These are phyloP conservation scores for Talaromyces stipitatus DNA, from an alignment of 495 filamentous ascomycete genomes.

Conservation along the genomic window DNA sequence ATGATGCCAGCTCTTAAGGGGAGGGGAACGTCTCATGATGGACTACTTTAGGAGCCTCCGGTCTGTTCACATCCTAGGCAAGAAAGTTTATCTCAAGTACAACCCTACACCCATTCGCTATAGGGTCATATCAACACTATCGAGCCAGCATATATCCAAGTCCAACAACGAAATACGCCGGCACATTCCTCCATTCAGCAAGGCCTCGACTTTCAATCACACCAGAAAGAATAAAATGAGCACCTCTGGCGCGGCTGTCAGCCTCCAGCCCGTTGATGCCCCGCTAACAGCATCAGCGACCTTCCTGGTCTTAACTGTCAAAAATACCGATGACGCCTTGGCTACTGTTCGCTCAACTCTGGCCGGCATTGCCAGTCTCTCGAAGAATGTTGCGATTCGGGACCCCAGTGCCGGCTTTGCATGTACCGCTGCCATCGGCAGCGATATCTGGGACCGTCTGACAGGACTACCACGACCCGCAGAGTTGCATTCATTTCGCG, in stretches of 20 bases:
- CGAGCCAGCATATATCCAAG: too few species aligned
- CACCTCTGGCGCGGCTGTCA: constrained; percentile 10
- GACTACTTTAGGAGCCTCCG: too few species aligned
- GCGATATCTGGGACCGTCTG: constrained; percentile 39
- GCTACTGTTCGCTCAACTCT: constrained; percentile 36
- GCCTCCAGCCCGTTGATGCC: constrained; percentile 39
- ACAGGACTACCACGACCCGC: constrained; percentile 35
- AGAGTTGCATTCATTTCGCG: constrained; percentile 45
- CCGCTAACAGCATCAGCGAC: constrained; percentile 43
- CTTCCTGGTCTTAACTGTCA: constrained; percentile 42
- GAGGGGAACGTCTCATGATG: too few species aligned
- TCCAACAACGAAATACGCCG: too few species aligned
- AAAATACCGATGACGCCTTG: constrained; percentile 23
- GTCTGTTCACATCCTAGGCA: too few species aligned
- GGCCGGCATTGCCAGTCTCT: constrained; percentile 32
- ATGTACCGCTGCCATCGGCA: constrained; percentile 49
- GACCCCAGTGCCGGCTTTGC: constrained; percentile 40
- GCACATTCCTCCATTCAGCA: too few species aligned
- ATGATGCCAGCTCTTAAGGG: too few species aligned
- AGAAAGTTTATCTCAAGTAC: too few species aligned
- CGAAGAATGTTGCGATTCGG: constrained; percentile 49
- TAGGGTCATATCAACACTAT: too few species aligned
- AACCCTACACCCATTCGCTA: too few species aligned
- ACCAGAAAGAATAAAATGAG: background rate
- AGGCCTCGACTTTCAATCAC: too few species aligned